Evolutionary conservation across 2,329 filamentous ascomycete genomes (phyloP).

Genomic region (Passalora sequoiae): DNA sequence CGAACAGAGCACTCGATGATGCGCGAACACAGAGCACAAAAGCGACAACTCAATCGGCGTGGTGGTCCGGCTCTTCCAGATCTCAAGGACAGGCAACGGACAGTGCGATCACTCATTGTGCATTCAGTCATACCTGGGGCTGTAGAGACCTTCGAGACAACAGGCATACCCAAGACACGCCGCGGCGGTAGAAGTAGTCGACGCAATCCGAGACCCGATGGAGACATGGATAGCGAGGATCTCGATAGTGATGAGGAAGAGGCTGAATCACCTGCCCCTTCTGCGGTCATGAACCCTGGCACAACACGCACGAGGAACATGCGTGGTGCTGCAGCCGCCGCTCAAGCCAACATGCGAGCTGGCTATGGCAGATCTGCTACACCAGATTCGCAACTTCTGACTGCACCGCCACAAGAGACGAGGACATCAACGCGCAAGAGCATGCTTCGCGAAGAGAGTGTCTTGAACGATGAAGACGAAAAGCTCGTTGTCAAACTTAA

Average conservation of each 20-base stretch:
- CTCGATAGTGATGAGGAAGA: conserved; percentile 86
- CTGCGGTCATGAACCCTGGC: conserved; percentile 57
- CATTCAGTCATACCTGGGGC: conserved; percentile 89
- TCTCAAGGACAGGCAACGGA: conserved; percentile 88
- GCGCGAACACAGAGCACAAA: conserved; percentile 87
- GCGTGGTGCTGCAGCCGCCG: conserved; percentile 79
- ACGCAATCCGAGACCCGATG: conserved; percentile 55
- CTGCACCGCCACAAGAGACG: conserved; percentile 64
- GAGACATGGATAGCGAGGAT: conserved; percentile 74
- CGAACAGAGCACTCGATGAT: conserved; percentile 88
- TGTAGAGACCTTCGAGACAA: conserved; percentile 73
- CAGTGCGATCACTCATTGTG: conserved; percentile 85
- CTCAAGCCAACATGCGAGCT: conserved; percentile 77
- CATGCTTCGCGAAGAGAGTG: conserved; percentile 69
- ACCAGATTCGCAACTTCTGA: conserved; percentile 61
- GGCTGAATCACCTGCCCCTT: conserved; percentile 59
- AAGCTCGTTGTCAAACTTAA: conserved; percentile 67
- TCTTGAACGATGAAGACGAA: conserved; percentile 67
- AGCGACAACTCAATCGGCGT: conserved; percentile 87
- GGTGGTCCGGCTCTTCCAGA: conserved; percentile 93
- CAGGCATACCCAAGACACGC: conserved; percentile 70
- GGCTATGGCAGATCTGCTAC: conserved; percentile 76
- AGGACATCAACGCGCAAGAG: conserved; percentile 58
- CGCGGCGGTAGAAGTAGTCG: conserved; percentile 39
- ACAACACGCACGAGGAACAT: conserved; percentile 83